Percentiles rank a stretch among this genome's conserved stretches.
Conservation (phyloP, 306 rosid genomes). For the Luffa acutangula region DNA sequence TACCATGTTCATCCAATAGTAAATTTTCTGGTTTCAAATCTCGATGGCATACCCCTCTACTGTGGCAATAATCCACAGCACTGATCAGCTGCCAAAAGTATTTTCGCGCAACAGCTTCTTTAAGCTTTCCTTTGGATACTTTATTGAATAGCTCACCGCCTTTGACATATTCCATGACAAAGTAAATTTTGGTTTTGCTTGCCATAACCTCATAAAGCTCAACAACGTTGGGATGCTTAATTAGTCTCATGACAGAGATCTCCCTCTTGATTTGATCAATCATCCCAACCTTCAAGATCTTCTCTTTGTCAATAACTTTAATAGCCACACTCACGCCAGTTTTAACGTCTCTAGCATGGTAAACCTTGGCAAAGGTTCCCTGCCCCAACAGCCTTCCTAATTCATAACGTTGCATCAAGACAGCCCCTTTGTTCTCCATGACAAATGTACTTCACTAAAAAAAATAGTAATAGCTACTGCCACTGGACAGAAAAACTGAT, state of each 20-base stretch:
- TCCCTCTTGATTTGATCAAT: constrained; percentile 85
- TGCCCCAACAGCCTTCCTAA: constrained; percentile 81
- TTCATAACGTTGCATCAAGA: constrained; percentile 77
- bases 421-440: constrained; percentile 66
- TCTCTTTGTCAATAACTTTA: constrained; percentile 73
- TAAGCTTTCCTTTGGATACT: constrained; percentile 78
- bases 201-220: constrained; percentile 99
- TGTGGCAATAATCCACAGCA: constrained; percentile 92
- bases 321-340: constrained; percentile 76
- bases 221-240: constrained; percentile 72
- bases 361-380: constrained; percentile 97
- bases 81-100: constrained; percentile 81
- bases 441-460: constrained; percentile 5
- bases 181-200: constrained; percentile 82
- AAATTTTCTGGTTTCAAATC: constrained; percentile 93
- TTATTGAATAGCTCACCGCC: constrained; percentile 95
- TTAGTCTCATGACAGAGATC: constrained; percentile 73
- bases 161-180: constrained; percentile 79
- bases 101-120: constrained; percentile 63
- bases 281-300: constrained; percentile 81
- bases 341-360: constrained; percentile 62
- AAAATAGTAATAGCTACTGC: constrained; percentile 16
- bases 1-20: constrained; percentile 80
- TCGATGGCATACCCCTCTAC: constrained; percentile 79
- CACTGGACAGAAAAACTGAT: constrained; percentile 3